Conservation (phyloP, 1,139 yeast species). For the Suhomyces atakaporum region DNA sequence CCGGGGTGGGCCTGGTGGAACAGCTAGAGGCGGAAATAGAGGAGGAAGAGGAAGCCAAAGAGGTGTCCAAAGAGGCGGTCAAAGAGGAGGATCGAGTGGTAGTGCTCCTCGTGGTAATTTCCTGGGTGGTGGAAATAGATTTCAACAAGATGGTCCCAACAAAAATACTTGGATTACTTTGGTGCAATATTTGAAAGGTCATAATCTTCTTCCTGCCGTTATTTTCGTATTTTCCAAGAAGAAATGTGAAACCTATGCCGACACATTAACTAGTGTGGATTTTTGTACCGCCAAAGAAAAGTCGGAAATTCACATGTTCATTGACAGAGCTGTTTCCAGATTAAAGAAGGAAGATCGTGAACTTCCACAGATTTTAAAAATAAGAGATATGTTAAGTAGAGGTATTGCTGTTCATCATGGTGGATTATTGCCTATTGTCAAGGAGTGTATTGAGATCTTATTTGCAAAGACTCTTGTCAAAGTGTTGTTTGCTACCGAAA, state of each 20-base stretch:
- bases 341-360: slow-evolving; percentile 90
- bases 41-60: slow-evolving; percentile 27
- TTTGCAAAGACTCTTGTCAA: slow-evolving; percentile 85
- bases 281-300: slow-evolving; percentile 82
- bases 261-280: slow-evolving; percentile 69
- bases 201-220: slow-evolving; percentile 83
- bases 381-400: slow-evolving; percentile 79
- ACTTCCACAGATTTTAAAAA: slow-evolving; percentile 82
- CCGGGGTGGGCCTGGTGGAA: slow-evolving; percentile 49
- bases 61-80: slow-evolving; percentile 30
- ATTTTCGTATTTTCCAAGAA: slow-evolving; percentile 91
- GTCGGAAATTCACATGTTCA: slow-evolving; percentile 89
- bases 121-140: slow-evolving; percentile 23
- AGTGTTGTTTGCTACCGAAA: slow-evolving; percentile 94
- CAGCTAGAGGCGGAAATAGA: slow-evolving; percentile 45
- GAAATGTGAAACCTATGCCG: slow-evolving; percentile 91
- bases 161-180: slow-evolving; percentile 77
- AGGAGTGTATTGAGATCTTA: slow-evolving; percentile 90
- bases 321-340: slow-evolving; percentile 84
- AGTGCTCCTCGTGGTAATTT: slow-evolving; percentile 30
- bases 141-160: slow-evolving; percentile 66
- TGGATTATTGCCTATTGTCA: slow-evolving; percentile 91
- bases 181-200: slow-evolving; percentile 68
- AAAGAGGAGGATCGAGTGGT: slow-evolving; percentile 24
- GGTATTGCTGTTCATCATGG: slow-evolving; percentile 99